Evolutionary conservation across 805 yeast genomes (phyloP).

Genomic region (Wickerhamiella azymoides): DNA sequence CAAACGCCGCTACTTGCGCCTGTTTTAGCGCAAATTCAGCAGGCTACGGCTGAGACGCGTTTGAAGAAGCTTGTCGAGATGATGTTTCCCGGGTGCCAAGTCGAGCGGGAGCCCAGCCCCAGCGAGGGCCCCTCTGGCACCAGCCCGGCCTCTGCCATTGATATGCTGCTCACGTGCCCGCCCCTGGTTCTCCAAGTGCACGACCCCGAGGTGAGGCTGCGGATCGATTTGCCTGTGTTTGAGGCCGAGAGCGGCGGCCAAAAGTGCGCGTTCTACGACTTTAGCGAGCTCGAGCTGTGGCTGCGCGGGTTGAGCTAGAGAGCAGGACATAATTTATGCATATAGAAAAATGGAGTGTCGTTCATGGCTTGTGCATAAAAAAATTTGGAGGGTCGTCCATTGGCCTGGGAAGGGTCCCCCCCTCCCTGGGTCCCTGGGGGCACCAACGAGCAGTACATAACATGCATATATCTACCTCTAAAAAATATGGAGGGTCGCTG

Average conservation of each 20-base stretch:
- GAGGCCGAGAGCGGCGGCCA: constrained; percentile 8
- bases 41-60: constrained; percentile 14
- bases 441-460: too few species aligned
- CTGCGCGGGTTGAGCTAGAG: constrained; percentile 9
- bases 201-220: neutral
- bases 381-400: too few species aligned
- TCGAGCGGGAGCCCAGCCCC: neutral
- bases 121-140: neutral
- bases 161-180: constrained; percentile 1
- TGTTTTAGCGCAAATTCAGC: constrained; percentile 24
- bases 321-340: neutral
- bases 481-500: too few species aligned
- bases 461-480: too few species aligned
- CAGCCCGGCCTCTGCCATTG: too few species aligned
- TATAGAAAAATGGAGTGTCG: neutral
- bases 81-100: constrained; percentile 8
- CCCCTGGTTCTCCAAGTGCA: neutral
- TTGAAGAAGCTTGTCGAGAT: constrained; percentile 14
- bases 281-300: constrained; percentile 27
- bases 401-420: too few species aligned
- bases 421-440: too few species aligned
- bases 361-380: neutral
- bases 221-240: constrained; percentile 11
- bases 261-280: constrained; percentile 22
- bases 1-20: constrained; percentile 20